Evolutionary conservation across 441 rosid species (phyloP), one percentile per base, ranked within the genome.

Genomic region (Adansonia rubrostipa): DNA sequence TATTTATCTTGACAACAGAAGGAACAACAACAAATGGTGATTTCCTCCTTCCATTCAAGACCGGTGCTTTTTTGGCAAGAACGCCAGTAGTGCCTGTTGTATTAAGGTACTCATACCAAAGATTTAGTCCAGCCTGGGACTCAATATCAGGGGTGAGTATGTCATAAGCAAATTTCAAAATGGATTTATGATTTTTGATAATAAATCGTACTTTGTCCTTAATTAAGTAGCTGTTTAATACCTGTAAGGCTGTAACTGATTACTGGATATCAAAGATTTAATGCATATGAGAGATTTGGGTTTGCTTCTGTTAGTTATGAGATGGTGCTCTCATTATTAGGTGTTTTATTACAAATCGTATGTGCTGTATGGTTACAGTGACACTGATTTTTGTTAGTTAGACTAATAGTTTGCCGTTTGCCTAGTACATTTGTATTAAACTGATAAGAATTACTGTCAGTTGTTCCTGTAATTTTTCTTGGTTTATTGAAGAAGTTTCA

Each of bases 21-120:
- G 99, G 99, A 85, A 96, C 99, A 78, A 96, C 98, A 58, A 92
- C 98, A 80, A 96, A 96, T 78, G 99, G 98, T 77, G 92, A 91
- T 78, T 96, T 84, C 83, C 93, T 96, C 45, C 98, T 96, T 78
- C 96, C 98, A 62, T 96, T 94, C 88, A 96, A 94, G 88, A 93
- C 99, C 6, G 99, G 99, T 85, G 98, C 96, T 68, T 96, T 96
- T 89, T 85, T 94, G 82, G 93, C 99, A 0, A 85, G 89, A 83
- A 88, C 86, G 77, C 98, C 98, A 57, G 93, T 96, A 67, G 89
- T 86, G 85, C 99, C 99, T n/a, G 94, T 96, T 58, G 90, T 94
- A 75, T 82, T 94, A 68, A 89, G 90, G 81, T 96, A 94, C 82
- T 97, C 98, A 0, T 91, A 92, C 76, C 86, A 86, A 81, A 90